Percentiles rank a stretch among this genome's conserved stretches.
Conservation (phyloP, 225 moss, liverwort and hornwort genomes). For the Bryoerythrophyllum caledonicum region DNA sequence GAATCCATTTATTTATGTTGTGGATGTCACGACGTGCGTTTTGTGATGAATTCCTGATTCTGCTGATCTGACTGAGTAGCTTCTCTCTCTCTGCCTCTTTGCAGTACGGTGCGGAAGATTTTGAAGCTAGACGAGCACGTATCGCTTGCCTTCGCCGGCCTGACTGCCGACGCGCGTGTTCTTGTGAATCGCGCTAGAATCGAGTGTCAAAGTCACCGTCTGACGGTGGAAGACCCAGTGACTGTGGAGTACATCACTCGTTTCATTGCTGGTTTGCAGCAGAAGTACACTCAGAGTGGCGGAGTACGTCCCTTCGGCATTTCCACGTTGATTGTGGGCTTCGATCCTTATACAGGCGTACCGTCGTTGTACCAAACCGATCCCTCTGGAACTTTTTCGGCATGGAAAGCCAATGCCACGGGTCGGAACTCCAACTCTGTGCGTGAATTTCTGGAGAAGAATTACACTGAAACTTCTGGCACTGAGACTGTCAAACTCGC, state of each 20-base stretch:
- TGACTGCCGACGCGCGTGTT: slow-evolving; percentile 94
- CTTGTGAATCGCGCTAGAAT: slow-evolving; percentile 92
- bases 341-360: slow-evolving; percentile 85
- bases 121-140: slow-evolving; percentile 94
- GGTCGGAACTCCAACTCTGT: slow-evolving; percentile 94
- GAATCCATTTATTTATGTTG: not conserved
- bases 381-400: slow-evolving; percentile 94
- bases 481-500: slow-evolving; percentile 91
- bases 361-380: slow-evolving; percentile 95
- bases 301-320: slow-evolving; percentile 97
- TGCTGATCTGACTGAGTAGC: not conserved
- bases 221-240: slow-evolving; percentile 95
- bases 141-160: slow-evolving; percentile 94
- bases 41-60: not conserved
- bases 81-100: slow-evolving; percentile 23
- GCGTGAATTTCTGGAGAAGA: slow-evolving; percentile 93
- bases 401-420: slow-evolving; percentile 96
- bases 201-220: slow-evolving; percentile 98
- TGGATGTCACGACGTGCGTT: not conserved
- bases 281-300: slow-evolving; percentile 97
- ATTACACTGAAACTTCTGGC: slow-evolving; percentile 92
- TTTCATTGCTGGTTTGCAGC: slow-evolving; percentile 94
- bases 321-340: slow-evolving; percentile 93
- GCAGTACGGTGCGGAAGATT: slow-evolving; percentile 94
- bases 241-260: slow-evolving; percentile 98